Evolutionary conservation across 2,329 filamentous ascomycete genomes (phyloP).

Genomic region (Teratosphaeria gauchensis): DNA sequence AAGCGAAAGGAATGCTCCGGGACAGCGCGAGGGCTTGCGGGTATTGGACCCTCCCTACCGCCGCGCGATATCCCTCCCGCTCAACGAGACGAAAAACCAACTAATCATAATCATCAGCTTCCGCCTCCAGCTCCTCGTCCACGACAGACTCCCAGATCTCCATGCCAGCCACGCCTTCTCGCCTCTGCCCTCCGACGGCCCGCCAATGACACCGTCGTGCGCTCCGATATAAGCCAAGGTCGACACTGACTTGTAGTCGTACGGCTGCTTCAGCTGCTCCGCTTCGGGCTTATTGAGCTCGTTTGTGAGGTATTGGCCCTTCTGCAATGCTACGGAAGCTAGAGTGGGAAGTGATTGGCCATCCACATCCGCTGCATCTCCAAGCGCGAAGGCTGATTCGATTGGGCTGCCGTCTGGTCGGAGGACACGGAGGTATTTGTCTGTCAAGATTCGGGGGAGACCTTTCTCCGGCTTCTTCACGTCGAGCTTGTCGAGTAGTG

Average conservation of each 20-base stretch:
- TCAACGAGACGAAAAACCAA: slow-evolving; percentile 21
- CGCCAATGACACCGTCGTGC: slow-evolving; percentile 34
- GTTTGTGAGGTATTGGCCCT: slow-evolving; percentile 27
- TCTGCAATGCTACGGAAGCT: slow-evolving; percentile 31
- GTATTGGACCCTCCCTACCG: background rate
- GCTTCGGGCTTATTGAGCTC: slow-evolving; percentile 18
- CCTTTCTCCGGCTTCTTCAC: slow-evolving; percentile 24
- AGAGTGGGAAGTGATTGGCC: slow-evolving; percentile 26
- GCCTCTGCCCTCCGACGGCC: slow-evolving; percentile 32
- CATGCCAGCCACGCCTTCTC: slow-evolving; percentile 35
- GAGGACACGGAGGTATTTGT: slow-evolving; percentile 22
- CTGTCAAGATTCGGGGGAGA: slow-evolving; percentile 28
- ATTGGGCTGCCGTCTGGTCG: slow-evolving; percentile 16
- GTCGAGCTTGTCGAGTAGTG: slow-evolving; percentile 25
- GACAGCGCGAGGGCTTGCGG: background rate
- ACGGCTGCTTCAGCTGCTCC: slow-evolving; percentile 13
- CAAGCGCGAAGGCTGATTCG: slow-evolving; percentile 25
- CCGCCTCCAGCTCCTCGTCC: slow-evolving; percentile 22
- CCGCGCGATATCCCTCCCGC: slow-evolving; percentile 23
- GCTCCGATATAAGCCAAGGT: slow-evolving; percentile 33
- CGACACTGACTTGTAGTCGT: slow-evolving; percentile 31
- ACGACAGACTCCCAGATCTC: slow-evolving; percentile 27
- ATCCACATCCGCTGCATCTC: slow-evolving; percentile 32
- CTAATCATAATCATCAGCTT: slow-evolving; percentile 23
- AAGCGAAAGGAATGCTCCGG: no score